Conservation (phyloP, 805 yeast genomes). For the Candida insectalens region DNA sequence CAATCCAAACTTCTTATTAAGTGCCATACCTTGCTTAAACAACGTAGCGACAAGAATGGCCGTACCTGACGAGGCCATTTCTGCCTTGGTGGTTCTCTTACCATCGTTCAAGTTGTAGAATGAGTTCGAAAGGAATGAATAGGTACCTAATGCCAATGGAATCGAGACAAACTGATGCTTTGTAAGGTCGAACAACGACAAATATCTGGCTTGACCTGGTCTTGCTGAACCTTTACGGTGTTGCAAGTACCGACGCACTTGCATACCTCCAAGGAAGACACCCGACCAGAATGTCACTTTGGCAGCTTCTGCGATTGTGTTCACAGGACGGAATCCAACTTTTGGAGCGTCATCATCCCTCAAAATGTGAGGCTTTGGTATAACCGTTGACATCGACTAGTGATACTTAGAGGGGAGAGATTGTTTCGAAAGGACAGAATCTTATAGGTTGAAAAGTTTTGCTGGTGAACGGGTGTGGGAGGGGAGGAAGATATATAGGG, state of each 20-base stretch:
- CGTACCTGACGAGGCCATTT: conserved; percentile 19
- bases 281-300: conserved; percentile 21
- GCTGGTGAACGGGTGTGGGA: too few species aligned
- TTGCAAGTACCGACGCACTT: conserved; percentile 26
- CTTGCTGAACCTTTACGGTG: conserved; percentile 27
- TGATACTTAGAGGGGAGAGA: too few species aligned
- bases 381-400: not conserved
- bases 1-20: conserved; percentile 34
- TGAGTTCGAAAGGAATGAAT: conserved; percentile 22
- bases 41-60: conserved; percentile 16
- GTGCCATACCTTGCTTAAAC: conserved; percentile 17
- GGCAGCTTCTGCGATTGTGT: conserved; percentile 21
- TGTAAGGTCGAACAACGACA: conserved; percentile 20
- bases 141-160: conserved; percentile 25
- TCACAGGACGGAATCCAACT: conserved; percentile 17
- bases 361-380: conserved; percentile 23
- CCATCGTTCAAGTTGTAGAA: conserved; percentile 22
- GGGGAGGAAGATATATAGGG: too few species aligned
- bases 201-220: conserved; percentile 27
- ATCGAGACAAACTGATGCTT: conserved; percentile 23
- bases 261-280: conserved; percentile 27
- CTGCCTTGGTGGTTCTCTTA: conserved; percentile 18
- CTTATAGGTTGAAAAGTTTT: not conserved
- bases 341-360: conserved; percentile 7
- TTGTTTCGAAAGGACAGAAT: too few species aligned